Conservation (phyloP, 768 basidiomycete species). For the Phaeotremella skinneri region DNA sequence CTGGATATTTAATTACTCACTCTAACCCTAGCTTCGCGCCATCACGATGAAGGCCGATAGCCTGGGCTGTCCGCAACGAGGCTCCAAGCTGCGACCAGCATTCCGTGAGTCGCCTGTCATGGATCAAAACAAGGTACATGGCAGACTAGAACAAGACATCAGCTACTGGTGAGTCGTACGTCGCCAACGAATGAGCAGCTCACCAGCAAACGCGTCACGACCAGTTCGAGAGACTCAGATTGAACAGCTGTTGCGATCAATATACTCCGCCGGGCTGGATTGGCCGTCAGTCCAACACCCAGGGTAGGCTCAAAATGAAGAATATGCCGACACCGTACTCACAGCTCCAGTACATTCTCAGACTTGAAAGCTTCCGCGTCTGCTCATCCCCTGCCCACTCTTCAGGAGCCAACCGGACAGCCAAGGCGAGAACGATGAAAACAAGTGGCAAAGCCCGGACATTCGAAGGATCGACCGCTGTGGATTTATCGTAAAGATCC, state of each 20-base stretch:
- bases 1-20: slow-evolving; percentile 54
- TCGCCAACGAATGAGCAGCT: slow-evolving; percentile 1
- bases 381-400: slow-evolving; percentile 75
- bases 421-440: slow-evolving; percentile 86
- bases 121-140: slow-evolving; percentile 58
- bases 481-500: slow-evolving; percentile 57
- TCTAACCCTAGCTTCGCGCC: slow-evolving; percentile 64
- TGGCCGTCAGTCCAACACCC: neutral
- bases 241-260: slow-evolving; percentile 91
- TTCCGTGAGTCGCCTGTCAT: slow-evolving; percentile 67
- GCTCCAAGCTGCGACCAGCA: slow-evolving; percentile 96
- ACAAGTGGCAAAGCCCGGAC: slow-evolving; percentile 67
- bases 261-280: slow-evolving; percentile 74
- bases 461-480: slow-evolving; percentile 41
- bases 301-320: too few relatives aligned
- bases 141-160: slow-evolving; percentile 58
- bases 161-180: slow-evolving; percentile 1
- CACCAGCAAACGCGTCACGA: slow-evolving; percentile 81
- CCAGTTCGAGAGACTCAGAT: slow-evolving; percentile 85
- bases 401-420: slow-evolving; percentile 81
- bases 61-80: slow-evolving; percentile 87
- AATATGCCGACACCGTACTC: slow-evolving; percentile 50
- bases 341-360: slow-evolving; percentile 96
- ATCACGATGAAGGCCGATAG: slow-evolving; percentile 87
- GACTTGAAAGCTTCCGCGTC: slow-evolving; percentile 70